Conservation (phyloP, 441 rosid species). For the Gossypium schwendimanii region DNA sequence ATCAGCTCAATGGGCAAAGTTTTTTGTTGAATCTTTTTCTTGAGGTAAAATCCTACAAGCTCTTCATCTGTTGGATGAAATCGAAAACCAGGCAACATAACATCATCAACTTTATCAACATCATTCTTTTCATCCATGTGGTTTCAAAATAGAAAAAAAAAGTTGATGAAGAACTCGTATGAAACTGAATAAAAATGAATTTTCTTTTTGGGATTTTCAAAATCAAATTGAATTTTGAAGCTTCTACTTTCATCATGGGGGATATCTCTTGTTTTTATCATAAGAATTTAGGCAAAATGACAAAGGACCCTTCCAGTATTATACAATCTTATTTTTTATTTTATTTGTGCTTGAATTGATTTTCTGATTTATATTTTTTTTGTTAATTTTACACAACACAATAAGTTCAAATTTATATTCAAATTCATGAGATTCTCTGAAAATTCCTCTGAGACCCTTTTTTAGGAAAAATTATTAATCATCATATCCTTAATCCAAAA, state of each 20-base stretch:
- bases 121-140: conserved; percentile 54
- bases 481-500: conserved; percentile 19
- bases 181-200: background rate
- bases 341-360: background rate
- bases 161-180: background rate
- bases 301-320: conserved; percentile 39
- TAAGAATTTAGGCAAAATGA: conserved; percentile 28
- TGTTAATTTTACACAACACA: conserved; percentile 10
- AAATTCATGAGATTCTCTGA: conserved; percentile 19
- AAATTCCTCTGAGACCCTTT: conserved; percentile 12
- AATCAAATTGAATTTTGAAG: conserved; percentile 10
- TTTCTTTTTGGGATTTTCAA: conserved; percentile 16
- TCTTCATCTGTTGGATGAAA: conserved; percentile 96
- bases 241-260: background rate
- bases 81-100: conserved; percentile 80
- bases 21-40: conserved; percentile 58
- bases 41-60: conserved; percentile 80
- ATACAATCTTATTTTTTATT: background rate
- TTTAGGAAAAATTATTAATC: background rate
- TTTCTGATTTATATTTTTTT: conserved; percentile 20
- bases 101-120: conserved; percentile 54
- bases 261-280: conserved; percentile 11
- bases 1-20: conserved; percentile 75
- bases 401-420: conserved; percentile 16
- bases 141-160: background rate